Conservation (phyloP, 176 grass and related monocot genomes). For the Oryza punctata region DNA sequence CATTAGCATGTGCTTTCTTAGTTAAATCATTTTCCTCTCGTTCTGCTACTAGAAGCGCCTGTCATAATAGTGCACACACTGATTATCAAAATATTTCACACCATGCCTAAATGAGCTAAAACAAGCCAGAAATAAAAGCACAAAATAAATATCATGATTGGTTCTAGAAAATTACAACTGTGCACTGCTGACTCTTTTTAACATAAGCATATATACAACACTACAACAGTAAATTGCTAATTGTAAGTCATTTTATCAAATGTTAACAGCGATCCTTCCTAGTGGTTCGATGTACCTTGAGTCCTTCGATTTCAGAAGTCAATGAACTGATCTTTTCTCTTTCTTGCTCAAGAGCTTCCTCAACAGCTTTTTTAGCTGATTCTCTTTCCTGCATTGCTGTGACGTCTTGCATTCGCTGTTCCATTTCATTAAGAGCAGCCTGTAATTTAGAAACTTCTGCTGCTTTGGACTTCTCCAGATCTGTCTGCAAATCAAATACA, state of each 20-base stretch:
- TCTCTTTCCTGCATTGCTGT: slow-evolving; percentile 62
- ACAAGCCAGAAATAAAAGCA: slow-evolving; percentile 11
- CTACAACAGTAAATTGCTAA: slow-evolving; percentile 11
- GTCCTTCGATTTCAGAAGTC: slow-evolving; percentile 56
- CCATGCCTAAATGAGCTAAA: slow-evolving; percentile 15
- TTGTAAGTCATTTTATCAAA: slow-evolving; percentile 13
- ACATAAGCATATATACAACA: slow-evolving; percentile 11
- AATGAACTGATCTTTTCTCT: slow-evolving; percentile 70
- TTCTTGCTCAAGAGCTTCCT: slow-evolving; percentile 74
- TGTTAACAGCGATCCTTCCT: not conserved
- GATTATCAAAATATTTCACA: slow-evolving; percentile 21
- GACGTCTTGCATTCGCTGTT: slow-evolving; percentile 61
- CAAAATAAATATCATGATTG: not conserved
- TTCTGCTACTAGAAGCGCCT: slow-evolving; percentile 61
- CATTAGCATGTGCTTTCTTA: slow-evolving; percentile 51
- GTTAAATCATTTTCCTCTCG: slow-evolving; percentile 49
- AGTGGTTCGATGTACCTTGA: slow-evolving; percentile 49
- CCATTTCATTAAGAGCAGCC: slow-evolving; percentile 61
- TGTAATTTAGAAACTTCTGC: slow-evolving; percentile 69
- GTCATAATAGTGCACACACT: slow-evolving; percentile 31
- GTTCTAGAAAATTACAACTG: not conserved
- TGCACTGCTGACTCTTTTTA: not conserved
- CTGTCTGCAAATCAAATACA: slow-evolving; percentile 55
- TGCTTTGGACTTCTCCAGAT: slow-evolving; percentile 73
- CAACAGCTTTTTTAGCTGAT: slow-evolving; percentile 70